Conservation (phyloP, 2,329 filamentous ascomycete genomes). For the Epichloe typhina region DNA sequence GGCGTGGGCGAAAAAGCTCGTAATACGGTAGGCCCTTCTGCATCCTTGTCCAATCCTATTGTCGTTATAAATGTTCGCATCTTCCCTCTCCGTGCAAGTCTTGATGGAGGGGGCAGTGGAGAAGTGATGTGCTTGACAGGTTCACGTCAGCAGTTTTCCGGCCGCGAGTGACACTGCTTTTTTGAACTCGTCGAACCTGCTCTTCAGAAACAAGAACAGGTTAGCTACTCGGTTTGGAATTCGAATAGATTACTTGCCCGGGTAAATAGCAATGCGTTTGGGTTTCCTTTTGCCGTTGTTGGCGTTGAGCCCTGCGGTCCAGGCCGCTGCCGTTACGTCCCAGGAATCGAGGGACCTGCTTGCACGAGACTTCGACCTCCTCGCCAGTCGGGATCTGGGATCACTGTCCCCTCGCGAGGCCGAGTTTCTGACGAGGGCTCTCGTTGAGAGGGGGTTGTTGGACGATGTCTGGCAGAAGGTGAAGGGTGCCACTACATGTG, state of each 20-base stretch:
- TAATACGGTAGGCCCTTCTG: background rate
- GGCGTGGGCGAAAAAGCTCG: background rate
- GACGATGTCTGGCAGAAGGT: constrained; percentile 15
- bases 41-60: background rate
- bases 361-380: constrained; percentile 3
- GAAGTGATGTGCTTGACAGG: background rate
- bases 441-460: constrained; percentile 6
- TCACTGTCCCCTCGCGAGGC: background rate
- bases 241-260: background rate
- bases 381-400: background rate
- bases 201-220: too few species aligned
- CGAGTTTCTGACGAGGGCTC: background rate
- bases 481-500: constrained; percentile 13
- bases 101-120: background rate
- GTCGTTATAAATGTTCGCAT: background rate
- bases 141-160: background rate
- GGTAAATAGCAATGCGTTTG: constrained; percentile 7
- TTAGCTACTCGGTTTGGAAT: background rate
- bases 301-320: constrained; percentile 7
- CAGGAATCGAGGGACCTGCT: background rate
- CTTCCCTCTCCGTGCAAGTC: background rate
- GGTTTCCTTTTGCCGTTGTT: constrained; percentile 8
- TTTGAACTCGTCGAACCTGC: too few species aligned
- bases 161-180: background rate
- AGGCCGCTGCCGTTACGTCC: background rate